Evolutionary conservation across 495 filamentous ascomycete species (phyloP).

Genomic region (Penicillium ucsense): DNA sequence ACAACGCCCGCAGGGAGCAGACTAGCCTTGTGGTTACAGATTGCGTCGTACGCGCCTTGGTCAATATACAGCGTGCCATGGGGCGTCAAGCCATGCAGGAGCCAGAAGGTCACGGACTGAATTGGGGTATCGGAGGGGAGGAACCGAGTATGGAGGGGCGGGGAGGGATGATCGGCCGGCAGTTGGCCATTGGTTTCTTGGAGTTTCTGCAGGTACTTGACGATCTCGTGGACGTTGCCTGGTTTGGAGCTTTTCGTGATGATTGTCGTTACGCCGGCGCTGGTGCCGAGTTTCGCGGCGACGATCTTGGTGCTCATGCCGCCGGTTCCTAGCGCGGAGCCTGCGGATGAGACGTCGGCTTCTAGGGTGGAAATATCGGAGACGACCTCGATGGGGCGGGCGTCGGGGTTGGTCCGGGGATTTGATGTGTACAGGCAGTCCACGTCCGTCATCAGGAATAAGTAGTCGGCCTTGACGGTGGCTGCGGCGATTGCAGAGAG

Average conservation of each 20-base stretch:
- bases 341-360: slow-evolving; percentile 84
- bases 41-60: slow-evolving; percentile 69
- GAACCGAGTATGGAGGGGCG: slow-evolving; percentile 86
- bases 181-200: slow-evolving; percentile 14
- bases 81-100: slow-evolving; percentile 85
- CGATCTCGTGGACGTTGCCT: slow-evolving; percentile 83
- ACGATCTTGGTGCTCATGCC: slow-evolving; percentile 98
- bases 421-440: slow-evolving; percentile 97
- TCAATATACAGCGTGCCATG: slow-evolving; percentile 92
- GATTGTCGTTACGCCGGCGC: slow-evolving; percentile 88
- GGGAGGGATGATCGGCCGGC: slow-evolving; percentile 1
- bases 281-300: slow-evolving; percentile 85
- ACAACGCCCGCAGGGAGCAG: slow-evolving; percentile 87
- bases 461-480: slow-evolving; percentile 93
- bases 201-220: slow-evolving; percentile 63
- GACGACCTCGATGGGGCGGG: slow-evolving; percentile 83
- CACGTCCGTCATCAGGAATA: slow-evolving; percentile 98
- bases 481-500: slow-evolving; percentile 92
- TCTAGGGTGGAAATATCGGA: slow-evolving; percentile 78
- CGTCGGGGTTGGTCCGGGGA: slow-evolving; percentile 73
- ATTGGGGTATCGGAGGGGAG: slow-evolving; percentile 79
- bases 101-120: slow-evolving; percentile 91
- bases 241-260: slow-evolving; percentile 88
- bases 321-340: slow-evolving; percentile 85
- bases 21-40: slow-evolving; percentile 66